phyloP scores from a whole-genome alignment of 1,284 basidiomycete species.

The Irpex sp. region DNA sequence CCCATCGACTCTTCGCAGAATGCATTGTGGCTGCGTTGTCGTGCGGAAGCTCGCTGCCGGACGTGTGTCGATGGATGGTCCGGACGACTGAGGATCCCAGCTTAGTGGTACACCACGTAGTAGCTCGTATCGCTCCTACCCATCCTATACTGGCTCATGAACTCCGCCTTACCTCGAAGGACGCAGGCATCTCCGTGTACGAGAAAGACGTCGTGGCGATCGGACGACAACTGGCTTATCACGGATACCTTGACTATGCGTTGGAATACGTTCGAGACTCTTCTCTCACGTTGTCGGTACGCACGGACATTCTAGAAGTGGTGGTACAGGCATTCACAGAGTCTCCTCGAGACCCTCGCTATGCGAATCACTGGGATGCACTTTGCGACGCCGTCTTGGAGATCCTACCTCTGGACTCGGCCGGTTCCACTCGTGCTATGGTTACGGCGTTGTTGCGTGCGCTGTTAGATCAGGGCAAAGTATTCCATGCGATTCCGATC shows the following conservation, averaged over 20 bases:
- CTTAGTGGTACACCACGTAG: not conserved
- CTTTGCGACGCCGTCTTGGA: not conserved
- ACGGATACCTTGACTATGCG: constrained; percentile 3
- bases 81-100: not conserved
- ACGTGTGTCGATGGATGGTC: not conserved
- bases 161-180: not conserved
- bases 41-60: not conserved
- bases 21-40: not conserved
- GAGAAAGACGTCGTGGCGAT: not conserved
- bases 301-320: constrained; percentile 1
- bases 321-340: not conserved
- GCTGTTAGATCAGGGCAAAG: not conserved
- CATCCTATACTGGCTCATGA: not conserved
- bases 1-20: not conserved
- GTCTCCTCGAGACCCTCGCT: not conserved
- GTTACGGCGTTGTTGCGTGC: not conserved
- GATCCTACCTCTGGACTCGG: not conserved
- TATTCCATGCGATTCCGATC: not conserved
- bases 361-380: not conserved
- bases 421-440: not conserved
- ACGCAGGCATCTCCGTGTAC: not conserved
- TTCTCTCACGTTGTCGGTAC: not conserved
- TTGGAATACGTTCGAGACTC: not conserved
- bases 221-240: not conserved
- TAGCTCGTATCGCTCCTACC: not conserved